Percentiles rank a stretch among this genome's conserved stretches.
Conservation (phyloP, 257 asterid genomes). For the Lavandula angustifolia region DNA sequence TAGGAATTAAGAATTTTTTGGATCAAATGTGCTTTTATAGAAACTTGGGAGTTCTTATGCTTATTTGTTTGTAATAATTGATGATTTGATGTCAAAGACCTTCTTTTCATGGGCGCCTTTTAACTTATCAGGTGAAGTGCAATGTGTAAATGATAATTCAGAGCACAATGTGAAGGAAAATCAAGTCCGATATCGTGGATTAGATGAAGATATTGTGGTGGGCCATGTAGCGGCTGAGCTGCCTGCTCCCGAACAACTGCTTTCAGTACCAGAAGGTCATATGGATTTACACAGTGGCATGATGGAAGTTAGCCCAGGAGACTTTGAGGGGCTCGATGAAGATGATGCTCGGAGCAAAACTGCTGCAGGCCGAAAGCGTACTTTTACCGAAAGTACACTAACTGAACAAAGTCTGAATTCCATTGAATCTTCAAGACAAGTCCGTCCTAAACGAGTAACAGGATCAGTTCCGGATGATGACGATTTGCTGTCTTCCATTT, state of each 20-base stretch:
- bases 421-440: slow-evolving; percentile 66
- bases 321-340: slow-evolving; percentile 47
- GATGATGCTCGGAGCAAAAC: slow-evolving; percentile 71
- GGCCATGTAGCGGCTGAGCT: slow-evolving; percentile 40
- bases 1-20: slow-evolving; percentile 5
- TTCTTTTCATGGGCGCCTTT: slow-evolving; percentile 37
- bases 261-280: slow-evolving; percentile 59
- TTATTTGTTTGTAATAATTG: neutral
- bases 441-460: slow-evolving; percentile 51
- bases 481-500: slow-evolving; percentile 84
- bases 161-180: slow-evolving; percentile 46
- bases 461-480: slow-evolving; percentile 79
- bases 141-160: slow-evolving; percentile 33
- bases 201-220: slow-evolving; percentile 38
- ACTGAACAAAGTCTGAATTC: slow-evolving; percentile 83
- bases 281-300: slow-evolving; percentile 46
- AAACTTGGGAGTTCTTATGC: neutral
- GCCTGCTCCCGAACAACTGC: slow-evolving; percentile 74
- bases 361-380: slow-evolving; percentile 74
- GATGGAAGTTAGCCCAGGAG: slow-evolving; percentile 59
- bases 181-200: slow-evolving; percentile 38
- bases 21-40: slow-evolving; percentile 12
- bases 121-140: slow-evolving; percentile 46
- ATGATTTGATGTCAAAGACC: slow-evolving; percentile 26
- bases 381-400: slow-evolving; percentile 79